phyloP scores from a whole-genome alignment of 305 asterid species.

The Plantago lanceolata region DNA sequence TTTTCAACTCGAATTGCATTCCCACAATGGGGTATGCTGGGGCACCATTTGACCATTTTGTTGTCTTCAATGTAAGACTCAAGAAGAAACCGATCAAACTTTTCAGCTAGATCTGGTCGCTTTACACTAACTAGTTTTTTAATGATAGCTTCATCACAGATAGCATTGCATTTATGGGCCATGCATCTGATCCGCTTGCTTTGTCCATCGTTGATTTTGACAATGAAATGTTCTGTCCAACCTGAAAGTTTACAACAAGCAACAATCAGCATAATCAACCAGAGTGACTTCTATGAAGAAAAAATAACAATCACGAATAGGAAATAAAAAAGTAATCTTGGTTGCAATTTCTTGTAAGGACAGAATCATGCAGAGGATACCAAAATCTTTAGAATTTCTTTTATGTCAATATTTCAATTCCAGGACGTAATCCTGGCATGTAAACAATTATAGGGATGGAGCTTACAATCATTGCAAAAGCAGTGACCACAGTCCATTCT shows the following conservation, averaged over 20 bases:
- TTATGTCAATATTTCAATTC: slow-evolving; percentile 3
- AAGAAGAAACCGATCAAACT: slow-evolving; percentile 76
- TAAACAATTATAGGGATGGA: slow-evolving; percentile 19
- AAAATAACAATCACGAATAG: neutral
- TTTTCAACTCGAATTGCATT: slow-evolving; percentile 79
- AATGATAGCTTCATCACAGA: slow-evolving; percentile 69
- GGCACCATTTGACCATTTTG: slow-evolving; percentile 92
- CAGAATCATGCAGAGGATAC: slow-evolving; percentile 10
- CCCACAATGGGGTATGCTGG: slow-evolving; percentile 88
- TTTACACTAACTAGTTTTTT: slow-evolving; percentile 51
- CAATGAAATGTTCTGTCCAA: slow-evolving; percentile 85
- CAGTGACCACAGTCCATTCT: slow-evolving; percentile 79
- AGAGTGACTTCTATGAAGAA: neutral
- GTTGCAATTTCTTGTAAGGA: neutral
- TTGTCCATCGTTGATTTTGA: slow-evolving; percentile 86
- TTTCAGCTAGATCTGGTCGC: slow-evolving; percentile 67
- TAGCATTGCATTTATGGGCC: slow-evolving; percentile 84
- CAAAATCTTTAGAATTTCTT: slow-evolving; percentile 15
- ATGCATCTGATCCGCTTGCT: slow-evolving; percentile 84
- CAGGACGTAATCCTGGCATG: slow-evolving; percentile 5
- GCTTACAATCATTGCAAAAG: slow-evolving; percentile 83
- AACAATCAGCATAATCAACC: neutral
- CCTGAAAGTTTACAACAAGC: slow-evolving; percentile 36
- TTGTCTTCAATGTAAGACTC: slow-evolving; percentile 90
- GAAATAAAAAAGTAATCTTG: no score